phyloP scores from a whole-genome alignment of 768 basidiomycete genomes.

The Amanita molliuscula region DNA sequence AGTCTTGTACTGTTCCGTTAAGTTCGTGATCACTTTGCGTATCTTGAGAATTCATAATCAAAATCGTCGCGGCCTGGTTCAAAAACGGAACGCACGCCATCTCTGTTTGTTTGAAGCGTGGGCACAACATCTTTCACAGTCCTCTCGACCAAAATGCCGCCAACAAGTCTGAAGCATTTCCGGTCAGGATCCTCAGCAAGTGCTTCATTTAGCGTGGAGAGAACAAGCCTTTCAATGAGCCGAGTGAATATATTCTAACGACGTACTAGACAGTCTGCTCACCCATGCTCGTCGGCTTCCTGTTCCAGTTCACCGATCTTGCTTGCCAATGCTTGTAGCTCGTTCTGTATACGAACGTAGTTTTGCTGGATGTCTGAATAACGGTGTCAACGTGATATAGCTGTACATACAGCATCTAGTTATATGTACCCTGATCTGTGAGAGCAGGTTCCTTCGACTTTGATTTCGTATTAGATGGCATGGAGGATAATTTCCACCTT shows the following conservation, averaged over 20 bases:
- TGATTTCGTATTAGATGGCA: constrained; percentile 27
- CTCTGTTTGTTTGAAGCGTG: constrained; percentile 77
- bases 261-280: constrained; percentile 17
- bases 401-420: constrained; percentile 4
- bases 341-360: constrained; percentile 75
- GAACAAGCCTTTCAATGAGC: constrained; percentile 49
- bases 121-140: constrained; percentile 95
- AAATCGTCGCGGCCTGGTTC: not conserved
- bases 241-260: not conserved
- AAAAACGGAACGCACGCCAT: constrained; percentile 50
- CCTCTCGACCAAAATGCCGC: constrained; percentile 90
- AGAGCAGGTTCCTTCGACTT: constrained; percentile 49
- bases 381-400: constrained; percentile 27
- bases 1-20: constrained; percentile 81
- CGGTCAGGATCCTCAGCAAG: constrained; percentile 77
- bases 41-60: constrained; percentile 42
- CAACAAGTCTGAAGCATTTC: constrained; percentile 94
- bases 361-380: constrained; percentile 78
- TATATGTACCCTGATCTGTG: constrained; percentile 61
- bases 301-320: constrained; percentile 96
- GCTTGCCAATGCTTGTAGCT: constrained; percentile 81
- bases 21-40: constrained; percentile 61
- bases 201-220: constrained; percentile 78
- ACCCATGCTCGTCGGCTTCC: constrained; percentile 95
- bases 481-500: constrained; percentile 29